These are phyloP conservation scores for Plasmodium billcollinsi DNA, from an alignment of 169 alveolate genomes.

Conservation along the genomic window DNA sequence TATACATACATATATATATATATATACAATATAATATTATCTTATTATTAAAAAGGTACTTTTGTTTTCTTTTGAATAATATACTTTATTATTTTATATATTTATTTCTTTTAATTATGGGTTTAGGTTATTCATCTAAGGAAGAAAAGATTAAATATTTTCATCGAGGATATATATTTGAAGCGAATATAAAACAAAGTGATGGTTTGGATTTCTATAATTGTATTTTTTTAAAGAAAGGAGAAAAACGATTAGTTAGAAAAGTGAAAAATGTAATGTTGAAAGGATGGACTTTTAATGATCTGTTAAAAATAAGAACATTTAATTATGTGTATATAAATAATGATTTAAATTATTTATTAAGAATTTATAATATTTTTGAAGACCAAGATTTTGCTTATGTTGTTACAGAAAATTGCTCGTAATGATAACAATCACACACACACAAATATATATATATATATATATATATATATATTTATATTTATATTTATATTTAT, in stretches of 20 bases:
- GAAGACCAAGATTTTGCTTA: conserved; percentile 25
- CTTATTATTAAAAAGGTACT: no score
- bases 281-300: conserved; percentile 17
- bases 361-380: conserved; percentile 51
- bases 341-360: conserved; percentile 16
- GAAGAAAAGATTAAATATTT: conserved; percentile 42
- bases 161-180: conserved; percentile 51
- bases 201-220: conserved; percentile 22
- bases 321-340: conserved; percentile 6
- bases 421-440: neutral
- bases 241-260: conserved; percentile 31
- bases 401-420: conserved; percentile 58
- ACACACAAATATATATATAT: neutral
- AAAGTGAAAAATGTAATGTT: conserved; percentile 6
- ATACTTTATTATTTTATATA: no score
- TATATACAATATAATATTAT: no score
- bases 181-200: neutral
- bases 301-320: conserved; percentile 22
- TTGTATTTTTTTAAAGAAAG: conserved; percentile 16
- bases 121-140: conserved; percentile 21
- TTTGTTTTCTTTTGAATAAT: no score
- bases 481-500: neutral
- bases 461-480: conserved; percentile 16
- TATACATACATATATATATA: no score
- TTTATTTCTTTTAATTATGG: conserved; percentile 9